phyloP scores from a whole-genome alignment of 1,284 basidiomycete species.

The Clitocybe nebularis region DNA sequence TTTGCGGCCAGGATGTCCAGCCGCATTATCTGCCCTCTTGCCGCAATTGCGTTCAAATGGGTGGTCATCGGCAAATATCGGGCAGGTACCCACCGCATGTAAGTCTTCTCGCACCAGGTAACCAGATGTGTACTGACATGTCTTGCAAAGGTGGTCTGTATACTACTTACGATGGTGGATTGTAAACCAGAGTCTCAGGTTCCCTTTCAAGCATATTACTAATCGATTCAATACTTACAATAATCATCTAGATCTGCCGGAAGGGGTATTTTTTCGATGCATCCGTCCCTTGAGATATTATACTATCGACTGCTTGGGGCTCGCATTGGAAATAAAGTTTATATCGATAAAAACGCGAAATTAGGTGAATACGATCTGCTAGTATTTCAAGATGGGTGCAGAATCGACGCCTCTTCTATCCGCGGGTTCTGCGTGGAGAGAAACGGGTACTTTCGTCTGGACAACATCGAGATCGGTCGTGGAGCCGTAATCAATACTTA shows the following conservation, averaged over 20 bases:
- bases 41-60: slow-evolving; percentile 41
- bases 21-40: slow-evolving; percentile 32
- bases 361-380: slow-evolving; percentile 42
- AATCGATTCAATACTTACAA: not conserved
- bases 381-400: slow-evolving; percentile 37
- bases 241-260: slow-evolving; percentile 28
- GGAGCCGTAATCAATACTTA: slow-evolving; percentile 40
- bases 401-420: slow-evolving; percentile 35
- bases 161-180: slow-evolving; percentile 48
- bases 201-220: not conserved
- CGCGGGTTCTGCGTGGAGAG: slow-evolving; percentile 44
- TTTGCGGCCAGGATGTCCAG: slow-evolving; percentile 27
- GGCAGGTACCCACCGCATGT: slow-evolving; percentile 37
- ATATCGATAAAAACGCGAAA: slow-evolving; percentile 32
- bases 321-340: slow-evolving; percentile 35
- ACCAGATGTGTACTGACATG: slow-evolving; percentile 4
- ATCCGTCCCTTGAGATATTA: slow-evolving; percentile 32
- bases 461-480: slow-evolving; percentile 33
- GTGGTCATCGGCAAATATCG: slow-evolving; percentile 39
- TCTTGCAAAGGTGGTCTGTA: slow-evolving; percentile 29
- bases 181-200: slow-evolving; percentile 38
- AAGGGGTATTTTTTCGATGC: slow-evolving; percentile 37
- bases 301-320: slow-evolving; percentile 46
- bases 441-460: slow-evolving; percentile 39
- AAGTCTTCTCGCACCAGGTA: slow-evolving; percentile 7